These are phyloP conservation scores for Globomyces pollinis-pini DNA, from an alignment of 192 early-diverging fungal genomes.

Conservation along the genomic window DNA sequence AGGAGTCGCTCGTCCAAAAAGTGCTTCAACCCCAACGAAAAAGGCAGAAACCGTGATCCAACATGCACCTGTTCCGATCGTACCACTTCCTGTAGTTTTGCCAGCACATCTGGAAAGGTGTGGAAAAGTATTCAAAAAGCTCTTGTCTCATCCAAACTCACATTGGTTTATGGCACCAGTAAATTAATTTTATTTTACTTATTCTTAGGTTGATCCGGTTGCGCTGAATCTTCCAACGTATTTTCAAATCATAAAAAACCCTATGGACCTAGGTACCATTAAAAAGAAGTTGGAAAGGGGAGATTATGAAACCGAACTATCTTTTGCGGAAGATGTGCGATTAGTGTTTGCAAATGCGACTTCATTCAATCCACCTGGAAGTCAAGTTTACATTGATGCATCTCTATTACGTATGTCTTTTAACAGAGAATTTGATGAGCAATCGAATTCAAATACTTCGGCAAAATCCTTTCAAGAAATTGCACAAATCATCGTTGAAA, in stretches of 20 bases:
- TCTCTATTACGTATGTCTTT: constrained; percentile 46
- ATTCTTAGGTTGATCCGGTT: constrained; percentile 62
- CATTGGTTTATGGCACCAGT: constrained; percentile 32
- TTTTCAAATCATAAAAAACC: constrained; percentile 71
- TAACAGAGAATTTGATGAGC: constrained; percentile 25
- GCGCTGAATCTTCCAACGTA: constrained; percentile 81
- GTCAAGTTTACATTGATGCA: constrained; percentile 58
- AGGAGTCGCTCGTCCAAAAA: too few species aligned
- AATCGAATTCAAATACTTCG: constrained; percentile 6
- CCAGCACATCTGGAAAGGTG: constrained; percentile 13
- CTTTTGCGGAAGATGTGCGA: constrained; percentile 62
- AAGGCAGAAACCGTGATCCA: not conserved
- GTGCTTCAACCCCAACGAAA: too few species aligned
- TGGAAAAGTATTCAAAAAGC: constrained; percentile 20
- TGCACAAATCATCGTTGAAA: constrained; percentile 8
- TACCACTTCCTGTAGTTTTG: too few species aligned
- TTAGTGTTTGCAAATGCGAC: constrained; percentile 45
- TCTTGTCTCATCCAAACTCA: constrained; percentile 12
- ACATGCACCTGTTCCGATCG: not conserved
- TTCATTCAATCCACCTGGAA: constrained; percentile 62
- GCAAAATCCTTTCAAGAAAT: not conserved
- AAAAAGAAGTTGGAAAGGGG: constrained; percentile 57
- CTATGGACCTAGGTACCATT: constrained; percentile 83
- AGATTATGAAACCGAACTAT: constrained; percentile 45
- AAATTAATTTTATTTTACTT: not conserved